These are phyloP conservation scores for Venturia effusa DNA, from an alignment of 2,329 filamentous ascomycete genomes.

Conservation along the genomic window DNA sequence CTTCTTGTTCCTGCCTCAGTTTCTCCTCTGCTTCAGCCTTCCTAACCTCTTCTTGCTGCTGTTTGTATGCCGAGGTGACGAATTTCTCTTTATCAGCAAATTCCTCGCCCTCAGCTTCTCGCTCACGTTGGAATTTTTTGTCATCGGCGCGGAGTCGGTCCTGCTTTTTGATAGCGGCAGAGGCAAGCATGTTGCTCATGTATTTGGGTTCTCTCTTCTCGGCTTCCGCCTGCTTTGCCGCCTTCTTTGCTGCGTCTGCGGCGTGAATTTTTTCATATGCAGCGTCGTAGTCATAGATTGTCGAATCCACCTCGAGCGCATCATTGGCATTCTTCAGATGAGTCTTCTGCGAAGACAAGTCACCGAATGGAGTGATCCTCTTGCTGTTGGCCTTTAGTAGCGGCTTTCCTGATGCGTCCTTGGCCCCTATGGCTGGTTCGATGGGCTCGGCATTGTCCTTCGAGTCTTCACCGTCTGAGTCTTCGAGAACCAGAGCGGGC, in stretches of 20 bases:
- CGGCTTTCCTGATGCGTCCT: slow-evolving; percentile 21
- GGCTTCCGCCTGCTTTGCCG: slow-evolving; percentile 41
- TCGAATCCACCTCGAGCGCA: slow-evolving; percentile 57
- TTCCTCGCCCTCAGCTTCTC: slow-evolving; percentile 70
- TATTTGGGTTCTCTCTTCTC: slow-evolving; percentile 61
- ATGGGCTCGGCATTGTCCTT: slow-evolving; percentile 32
- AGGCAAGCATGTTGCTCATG: slow-evolving; percentile 62
- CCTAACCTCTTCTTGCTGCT: slow-evolving; percentile 66
- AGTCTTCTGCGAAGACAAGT: slow-evolving; percentile 54
- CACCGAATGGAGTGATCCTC: slow-evolving; percentile 38
- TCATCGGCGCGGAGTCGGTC: slow-evolving; percentile 71
- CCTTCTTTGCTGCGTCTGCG: slow-evolving; percentile 43
- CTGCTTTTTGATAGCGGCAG: slow-evolving; percentile 65
- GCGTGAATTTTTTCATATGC: slow-evolving; percentile 68
- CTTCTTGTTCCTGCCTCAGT: slow-evolving; percentile 52
- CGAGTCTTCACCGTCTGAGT: slow-evolving; percentile 42
- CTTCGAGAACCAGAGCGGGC: slow-evolving; percentile 38
- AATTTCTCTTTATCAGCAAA: slow-evolving; percentile 79
- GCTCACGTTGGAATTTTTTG: slow-evolving; percentile 66
- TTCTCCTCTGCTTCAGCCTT: slow-evolving; percentile 62
- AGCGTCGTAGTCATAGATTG: slow-evolving; percentile 76
- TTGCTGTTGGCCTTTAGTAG: slow-evolving; percentile 21
- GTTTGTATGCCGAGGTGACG: slow-evolving; percentile 73
- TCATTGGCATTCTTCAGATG: slow-evolving; percentile 54
- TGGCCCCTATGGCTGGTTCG: slow-evolving; percentile 23